phyloP scores from a whole-genome alignment of 768 basidiomycete species.

The Neoboletus magnificus region DNA sequence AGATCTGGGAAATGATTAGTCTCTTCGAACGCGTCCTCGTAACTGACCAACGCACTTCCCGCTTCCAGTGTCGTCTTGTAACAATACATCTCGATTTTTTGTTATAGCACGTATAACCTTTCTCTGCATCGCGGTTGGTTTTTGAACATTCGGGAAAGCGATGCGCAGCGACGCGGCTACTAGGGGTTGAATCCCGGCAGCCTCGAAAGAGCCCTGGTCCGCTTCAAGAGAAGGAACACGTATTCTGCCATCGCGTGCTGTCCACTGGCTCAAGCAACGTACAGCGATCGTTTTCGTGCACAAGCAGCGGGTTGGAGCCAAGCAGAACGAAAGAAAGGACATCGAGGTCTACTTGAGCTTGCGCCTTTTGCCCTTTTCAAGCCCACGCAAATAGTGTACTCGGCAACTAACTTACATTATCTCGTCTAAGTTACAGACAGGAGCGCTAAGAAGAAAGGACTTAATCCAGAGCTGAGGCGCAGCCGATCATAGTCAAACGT shows the following conservation, averaged over 20 bases:
- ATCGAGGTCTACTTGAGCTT: conserved; percentile 25
- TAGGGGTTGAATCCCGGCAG: conserved; percentile 48
- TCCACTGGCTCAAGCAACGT: conserved; percentile 29
- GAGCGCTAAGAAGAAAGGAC: background rate
- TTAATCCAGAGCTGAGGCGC: background rate
- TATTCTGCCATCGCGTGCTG: conserved; percentile 1
- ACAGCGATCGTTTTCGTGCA: conserved; percentile 18
- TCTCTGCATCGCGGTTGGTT: conserved; percentile 58
- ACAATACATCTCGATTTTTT: conserved; percentile 53
- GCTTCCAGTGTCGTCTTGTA: conserved; percentile 71
- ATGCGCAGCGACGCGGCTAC: conserved; percentile 47
- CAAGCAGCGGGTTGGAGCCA: conserved; percentile 15
- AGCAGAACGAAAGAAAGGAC: conserved; percentile 17
- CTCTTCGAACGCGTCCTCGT: background rate
- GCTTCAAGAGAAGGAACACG: background rate
- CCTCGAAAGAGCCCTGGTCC: conserved; percentile 39
- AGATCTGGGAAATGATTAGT: conserved; percentile 44
- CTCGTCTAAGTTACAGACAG: conserved; percentile 11
- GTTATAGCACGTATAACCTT: conserved; percentile 62
- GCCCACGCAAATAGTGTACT: background rate
- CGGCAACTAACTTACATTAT: conserved; percentile 8
- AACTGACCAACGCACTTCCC: conserved; percentile 59
- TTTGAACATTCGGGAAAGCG: conserved; percentile 60
- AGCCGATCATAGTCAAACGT: conserved; percentile 2
- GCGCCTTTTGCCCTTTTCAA: background rate